A percentile compares a stretch with the other conserved stretches of the same genome.
phyloP scores from a whole-genome alignment of 176 grass and related monocot species.

The Triticum dicoccoides region DNA sequence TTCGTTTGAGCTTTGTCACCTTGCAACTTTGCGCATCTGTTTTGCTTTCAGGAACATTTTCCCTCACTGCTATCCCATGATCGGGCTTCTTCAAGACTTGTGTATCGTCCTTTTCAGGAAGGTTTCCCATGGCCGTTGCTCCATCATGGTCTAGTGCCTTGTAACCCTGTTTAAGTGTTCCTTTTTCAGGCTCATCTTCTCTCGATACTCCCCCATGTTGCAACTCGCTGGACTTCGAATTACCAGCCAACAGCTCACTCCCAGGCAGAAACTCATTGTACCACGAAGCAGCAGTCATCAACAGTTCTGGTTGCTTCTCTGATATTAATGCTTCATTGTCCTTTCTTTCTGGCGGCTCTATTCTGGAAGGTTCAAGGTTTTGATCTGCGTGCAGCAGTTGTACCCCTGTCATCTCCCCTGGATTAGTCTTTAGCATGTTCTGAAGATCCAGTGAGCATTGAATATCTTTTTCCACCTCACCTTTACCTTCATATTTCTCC shows the following conservation, averaged over 20 bases:
- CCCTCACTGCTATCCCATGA: neutral
- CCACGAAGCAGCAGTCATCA: neutral
- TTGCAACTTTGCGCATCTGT: neutral
- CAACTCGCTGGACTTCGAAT: neutral
- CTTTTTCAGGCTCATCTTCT: neutral
- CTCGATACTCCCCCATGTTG: neutral
- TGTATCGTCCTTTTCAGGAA: neutral
- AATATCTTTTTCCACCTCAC: slow-evolving; percentile 32
- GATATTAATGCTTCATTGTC: neutral
- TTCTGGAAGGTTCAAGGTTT: neutral
- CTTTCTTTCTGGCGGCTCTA: neutral
- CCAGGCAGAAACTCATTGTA: neutral
- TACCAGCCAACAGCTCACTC: neutral
- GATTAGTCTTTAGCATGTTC: neutral
- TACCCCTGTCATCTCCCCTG: neutral
- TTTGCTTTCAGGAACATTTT: slow-evolving; percentile 2
- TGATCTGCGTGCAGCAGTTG: neutral
- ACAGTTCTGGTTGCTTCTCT: neutral
- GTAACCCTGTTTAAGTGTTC: neutral
- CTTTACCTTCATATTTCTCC: slow-evolving; percentile 1
- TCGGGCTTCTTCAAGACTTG: slow-evolving; percentile 1
- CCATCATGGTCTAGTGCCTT: neutral
- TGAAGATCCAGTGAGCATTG: slow-evolving; percentile 11
- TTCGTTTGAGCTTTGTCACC: slow-evolving; percentile 1
- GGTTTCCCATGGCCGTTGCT: neutral